These are phyloP conservation scores for Rutstroemia sydowiana DNA, from an alignment of 2,329 filamentous ascomycete genomes.

Conservation along the genomic window DNA sequence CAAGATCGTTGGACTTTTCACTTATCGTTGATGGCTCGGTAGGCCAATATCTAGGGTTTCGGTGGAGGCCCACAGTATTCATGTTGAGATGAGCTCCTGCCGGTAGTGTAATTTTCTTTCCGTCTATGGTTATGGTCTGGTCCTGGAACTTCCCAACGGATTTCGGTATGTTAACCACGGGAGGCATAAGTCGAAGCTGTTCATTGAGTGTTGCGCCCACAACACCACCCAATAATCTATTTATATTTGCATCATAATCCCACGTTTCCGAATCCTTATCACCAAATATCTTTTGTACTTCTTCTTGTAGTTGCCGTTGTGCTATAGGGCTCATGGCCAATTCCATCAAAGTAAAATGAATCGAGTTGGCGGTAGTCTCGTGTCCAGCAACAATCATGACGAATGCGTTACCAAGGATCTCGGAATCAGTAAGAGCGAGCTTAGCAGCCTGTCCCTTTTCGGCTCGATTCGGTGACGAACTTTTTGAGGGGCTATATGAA, in stretches of 20 bases:
- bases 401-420: constrained; percentile 68
- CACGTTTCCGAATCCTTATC: constrained; percentile 52
- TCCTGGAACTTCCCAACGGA: constrained; percentile 40
- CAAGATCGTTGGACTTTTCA: constrained; percentile 45
- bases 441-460: constrained; percentile 46
- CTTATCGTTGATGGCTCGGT: constrained; percentile 41
- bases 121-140: constrained; percentile 44
- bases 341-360: constrained; percentile 63
- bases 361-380: constrained; percentile 69
- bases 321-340: constrained; percentile 58
- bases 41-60: constrained; percentile 52
- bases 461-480: constrained; percentile 34
- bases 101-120: constrained; percentile 16
- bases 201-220: constrained; percentile 72
- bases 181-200: constrained; percentile 64
- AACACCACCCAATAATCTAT: constrained; percentile 59
- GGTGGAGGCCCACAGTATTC: constrained; percentile 38
- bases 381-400: constrained; percentile 67
- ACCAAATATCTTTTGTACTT: constrained; percentile 60
- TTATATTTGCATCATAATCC: constrained; percentile 63
- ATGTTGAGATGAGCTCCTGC: constrained; percentile 37
- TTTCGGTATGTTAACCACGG: constrained; percentile 68
- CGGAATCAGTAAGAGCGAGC: constrained; percentile 49
- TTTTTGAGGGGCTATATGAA: constrained; percentile 28
- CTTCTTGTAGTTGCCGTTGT: constrained; percentile 60